Evolutionary conservation across 2,329 filamentous ascomycete species (phyloP).

Genomic region (Aspergillus tubingensis): DNA sequence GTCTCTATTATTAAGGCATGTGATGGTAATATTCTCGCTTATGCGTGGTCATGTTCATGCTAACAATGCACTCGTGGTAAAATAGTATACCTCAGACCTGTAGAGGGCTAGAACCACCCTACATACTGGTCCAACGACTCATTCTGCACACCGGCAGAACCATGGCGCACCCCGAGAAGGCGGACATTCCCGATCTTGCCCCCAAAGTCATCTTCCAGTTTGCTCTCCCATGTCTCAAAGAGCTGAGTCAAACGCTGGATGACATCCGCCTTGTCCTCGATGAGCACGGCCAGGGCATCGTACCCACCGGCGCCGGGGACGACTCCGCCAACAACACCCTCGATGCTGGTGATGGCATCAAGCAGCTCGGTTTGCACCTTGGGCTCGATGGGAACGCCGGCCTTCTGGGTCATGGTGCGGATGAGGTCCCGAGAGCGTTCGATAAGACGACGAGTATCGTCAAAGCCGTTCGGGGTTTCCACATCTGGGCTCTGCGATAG

Average conservation of each 20-base stretch:
- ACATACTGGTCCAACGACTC: slow-evolving; percentile 43
- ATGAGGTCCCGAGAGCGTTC: slow-evolving; percentile 61
- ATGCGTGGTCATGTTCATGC: background rate
- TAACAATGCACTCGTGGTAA: background rate
- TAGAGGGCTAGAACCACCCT: slow-evolving; percentile 30
- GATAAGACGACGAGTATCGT: slow-evolving; percentile 56
- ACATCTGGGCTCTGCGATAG: slow-evolving; percentile 50
- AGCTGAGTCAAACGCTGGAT: slow-evolving; percentile 61
- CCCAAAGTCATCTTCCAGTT: slow-evolving; percentile 46
- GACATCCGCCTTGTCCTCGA: slow-evolving; percentile 71
- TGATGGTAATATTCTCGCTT: too few species aligned
- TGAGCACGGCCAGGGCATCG: slow-evolving; percentile 81
- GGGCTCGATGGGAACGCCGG: slow-evolving; percentile 86
- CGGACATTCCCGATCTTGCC: slow-evolving; percentile 49
- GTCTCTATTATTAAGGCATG: too few species aligned
- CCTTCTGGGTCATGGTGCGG: slow-evolving; percentile 71
- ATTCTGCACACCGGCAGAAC: slow-evolving; percentile 47
- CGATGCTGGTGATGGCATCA: slow-evolving; percentile 69
- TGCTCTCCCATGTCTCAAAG: slow-evolving; percentile 65
- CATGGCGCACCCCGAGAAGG: slow-evolving; percentile 48
- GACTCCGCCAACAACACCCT: slow-evolving; percentile 85
- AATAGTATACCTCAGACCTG: background rate
- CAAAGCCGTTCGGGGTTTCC: slow-evolving; percentile 49
- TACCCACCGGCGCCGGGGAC: slow-evolving; percentile 93
- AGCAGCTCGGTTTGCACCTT: slow-evolving; percentile 79